phyloP scores from a whole-genome alignment of 2,329 filamentous ascomycete genomes.

The Arthrobotrys megalospora region DNA sequence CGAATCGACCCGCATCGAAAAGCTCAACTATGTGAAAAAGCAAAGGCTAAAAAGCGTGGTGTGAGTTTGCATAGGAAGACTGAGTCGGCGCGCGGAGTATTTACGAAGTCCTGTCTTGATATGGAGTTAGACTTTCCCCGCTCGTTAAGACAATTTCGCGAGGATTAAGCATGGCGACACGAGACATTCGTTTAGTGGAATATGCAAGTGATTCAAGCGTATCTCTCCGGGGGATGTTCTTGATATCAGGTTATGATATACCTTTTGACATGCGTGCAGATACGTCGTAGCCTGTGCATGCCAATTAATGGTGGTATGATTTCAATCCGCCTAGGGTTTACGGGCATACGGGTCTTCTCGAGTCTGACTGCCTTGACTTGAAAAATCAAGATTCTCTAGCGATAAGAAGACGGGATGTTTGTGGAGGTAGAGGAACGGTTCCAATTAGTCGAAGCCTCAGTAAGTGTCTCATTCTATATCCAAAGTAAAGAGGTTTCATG shows the following conservation, averaged over 20 bases:
- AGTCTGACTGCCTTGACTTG: constrained; percentile 32
- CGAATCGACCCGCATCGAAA: constrained; percentile 54
- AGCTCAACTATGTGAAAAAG: constrained; percentile 29
- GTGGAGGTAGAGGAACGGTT: constrained; percentile 25
- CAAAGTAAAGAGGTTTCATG: constrained; percentile 16
- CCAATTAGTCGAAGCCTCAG: constrained; percentile 19
- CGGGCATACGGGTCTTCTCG: constrained; percentile 38
- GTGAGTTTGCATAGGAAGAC: constrained; percentile 7
- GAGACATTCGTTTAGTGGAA: constrained; percentile 49
- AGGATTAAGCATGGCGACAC: constrained; percentile 55
- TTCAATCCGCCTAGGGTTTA: constrained; percentile 35
- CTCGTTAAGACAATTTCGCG: constrained; percentile 43
- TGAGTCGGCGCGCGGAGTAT: constrained; percentile 44
- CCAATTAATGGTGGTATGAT: constrained; percentile 41
- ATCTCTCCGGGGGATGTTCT: constrained; percentile 43
- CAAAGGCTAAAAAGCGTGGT: constrained; percentile 23
- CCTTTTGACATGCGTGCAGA: constrained; percentile 60
- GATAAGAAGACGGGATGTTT: constrained; percentile 24
- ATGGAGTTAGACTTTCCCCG: constrained; percentile 37
- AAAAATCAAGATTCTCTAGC: constrained; percentile 8
- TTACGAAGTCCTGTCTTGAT: constrained; percentile 29
- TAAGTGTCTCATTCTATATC: constrained; percentile 20
- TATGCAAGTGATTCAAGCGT: constrained; percentile 56
- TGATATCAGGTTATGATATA: constrained; percentile 55
- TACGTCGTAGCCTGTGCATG: constrained; percentile 43